phyloP scores from a whole-genome alignment of 495 filamentous ascomycete genomes.

The Penicillium samsonianum region DNA sequence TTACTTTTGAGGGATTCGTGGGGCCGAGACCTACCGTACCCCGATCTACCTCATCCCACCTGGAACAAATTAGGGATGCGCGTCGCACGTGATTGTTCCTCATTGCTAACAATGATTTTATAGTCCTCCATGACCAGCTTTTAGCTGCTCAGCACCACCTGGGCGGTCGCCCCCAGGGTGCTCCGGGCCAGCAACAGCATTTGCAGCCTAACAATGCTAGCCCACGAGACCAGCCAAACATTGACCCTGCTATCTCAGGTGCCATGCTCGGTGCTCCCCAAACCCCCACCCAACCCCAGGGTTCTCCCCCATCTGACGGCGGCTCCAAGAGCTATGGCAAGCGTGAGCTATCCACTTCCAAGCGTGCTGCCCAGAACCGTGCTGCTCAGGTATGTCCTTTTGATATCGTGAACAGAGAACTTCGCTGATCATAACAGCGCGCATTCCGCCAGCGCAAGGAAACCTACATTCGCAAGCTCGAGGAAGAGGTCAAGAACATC shows the following conservation, averaged over 20 bases:
- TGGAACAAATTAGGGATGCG: background rate
- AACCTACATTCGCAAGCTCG: constrained; percentile 94
- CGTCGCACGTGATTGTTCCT: background rate
- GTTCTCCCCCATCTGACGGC: constrained; percentile 35
- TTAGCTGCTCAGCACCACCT: constrained; percentile 51
- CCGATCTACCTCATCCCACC: background rate
- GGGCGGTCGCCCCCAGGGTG: constrained; percentile 39
- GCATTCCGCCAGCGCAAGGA: constrained; percentile 98
- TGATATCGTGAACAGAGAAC: background rate
- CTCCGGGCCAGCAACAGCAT: constrained; percentile 40
- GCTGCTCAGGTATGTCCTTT: constrained; percentile 80
- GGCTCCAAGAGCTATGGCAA: constrained; percentile 62
- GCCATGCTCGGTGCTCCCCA: constrained; percentile 45
- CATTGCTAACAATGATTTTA: constrained; percentile 25
- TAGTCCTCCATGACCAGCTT: constrained; percentile 58
- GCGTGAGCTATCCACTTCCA: constrained; percentile 89
- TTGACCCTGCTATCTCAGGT: constrained; percentile 56
- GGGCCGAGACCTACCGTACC: background rate
- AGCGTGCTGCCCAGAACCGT: constrained; percentile 94
- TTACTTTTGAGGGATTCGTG: background rate
- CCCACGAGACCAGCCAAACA: constrained; percentile 52
- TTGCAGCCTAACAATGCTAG: constrained; percentile 45
- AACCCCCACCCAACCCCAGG: constrained; percentile 38
- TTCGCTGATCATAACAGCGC: constrained; percentile 56
- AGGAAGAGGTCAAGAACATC: constrained; percentile 82